phyloP scores from a whole-genome alignment of 2,329 filamentous ascomycete species.

The Pseudogymnoascus sp. region DNA sequence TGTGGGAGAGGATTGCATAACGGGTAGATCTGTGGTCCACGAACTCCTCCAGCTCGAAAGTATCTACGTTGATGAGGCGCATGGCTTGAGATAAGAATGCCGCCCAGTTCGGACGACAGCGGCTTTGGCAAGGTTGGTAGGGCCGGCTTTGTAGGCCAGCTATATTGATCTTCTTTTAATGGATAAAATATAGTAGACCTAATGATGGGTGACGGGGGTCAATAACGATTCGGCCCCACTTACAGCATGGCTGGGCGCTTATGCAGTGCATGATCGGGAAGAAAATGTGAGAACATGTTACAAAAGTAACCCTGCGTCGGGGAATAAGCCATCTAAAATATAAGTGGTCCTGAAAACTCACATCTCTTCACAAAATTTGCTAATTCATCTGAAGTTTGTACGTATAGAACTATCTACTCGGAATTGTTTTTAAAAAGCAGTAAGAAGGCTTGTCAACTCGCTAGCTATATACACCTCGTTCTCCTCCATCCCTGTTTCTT shows the following conservation, averaged over 20 bases:
- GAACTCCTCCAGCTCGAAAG: no score
- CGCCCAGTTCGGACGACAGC: no score
- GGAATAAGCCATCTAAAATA: background rate
- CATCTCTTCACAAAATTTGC: slow-evolving; percentile 11
- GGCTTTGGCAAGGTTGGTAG: no score
- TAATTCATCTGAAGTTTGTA: background rate
- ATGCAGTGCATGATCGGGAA: background rate
- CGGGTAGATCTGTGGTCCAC: no score
- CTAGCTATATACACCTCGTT: background rate
- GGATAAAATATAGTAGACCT: no score
- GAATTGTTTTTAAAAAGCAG: background rate
- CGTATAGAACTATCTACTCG: background rate
- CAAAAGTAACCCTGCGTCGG: no score
- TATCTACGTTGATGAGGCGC: no score
- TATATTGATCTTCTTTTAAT: no score
- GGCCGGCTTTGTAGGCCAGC: no score
- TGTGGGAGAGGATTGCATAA: no score
- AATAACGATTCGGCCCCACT: background rate
- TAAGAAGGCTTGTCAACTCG: background rate
- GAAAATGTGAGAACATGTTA: background rate
- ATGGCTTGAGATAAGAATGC: no score
- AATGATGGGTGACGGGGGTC: no score
- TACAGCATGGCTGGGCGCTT: background rate
- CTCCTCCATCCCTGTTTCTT: background rate
- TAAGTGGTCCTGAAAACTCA: background rate